These are phyloP conservation scores for Cubamyces sp. DNA, from an alignment of 768 basidiomycete species.

Conservation along the genomic window DNA sequence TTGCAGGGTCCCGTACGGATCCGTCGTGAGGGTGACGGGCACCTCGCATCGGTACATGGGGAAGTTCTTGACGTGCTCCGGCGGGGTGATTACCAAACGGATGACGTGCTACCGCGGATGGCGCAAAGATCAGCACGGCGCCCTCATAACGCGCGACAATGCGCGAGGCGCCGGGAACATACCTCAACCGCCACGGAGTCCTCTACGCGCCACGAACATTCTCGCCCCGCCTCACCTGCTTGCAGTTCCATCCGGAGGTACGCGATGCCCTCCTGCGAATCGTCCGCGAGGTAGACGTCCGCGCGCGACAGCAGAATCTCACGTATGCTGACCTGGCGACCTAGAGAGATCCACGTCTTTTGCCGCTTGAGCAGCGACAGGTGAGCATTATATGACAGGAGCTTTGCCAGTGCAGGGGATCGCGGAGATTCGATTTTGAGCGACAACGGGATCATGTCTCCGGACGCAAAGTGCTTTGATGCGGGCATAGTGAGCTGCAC, in stretches of 20 bases:
- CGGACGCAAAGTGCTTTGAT: slow-evolving; percentile 43
- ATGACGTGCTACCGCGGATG: slow-evolving; percentile 41
- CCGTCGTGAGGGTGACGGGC: slow-evolving; percentile 42
- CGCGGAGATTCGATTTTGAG: slow-evolving; percentile 41
- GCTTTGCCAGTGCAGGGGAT: slow-evolving; percentile 43
- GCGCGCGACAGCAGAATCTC: slow-evolving; percentile 34
- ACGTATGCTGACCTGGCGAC: slow-evolving; percentile 32
- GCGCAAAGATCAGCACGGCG: not conserved
- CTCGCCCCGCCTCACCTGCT: slow-evolving; percentile 43
- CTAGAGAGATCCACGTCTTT: slow-evolving; percentile 35
- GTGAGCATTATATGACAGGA: slow-evolving; percentile 39
- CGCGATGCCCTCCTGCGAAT: slow-evolving; percentile 41
- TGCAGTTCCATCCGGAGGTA: slow-evolving; percentile 40
- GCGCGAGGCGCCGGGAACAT: slow-evolving; percentile 30
- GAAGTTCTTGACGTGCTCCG: slow-evolving; percentile 36
- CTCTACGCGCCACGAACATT: slow-evolving; percentile 41
- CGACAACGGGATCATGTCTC: slow-evolving; percentile 44
- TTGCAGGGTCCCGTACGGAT: slow-evolving; percentile 44
- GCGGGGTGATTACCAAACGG: slow-evolving; percentile 39
- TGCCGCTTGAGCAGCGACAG: slow-evolving; percentile 43
- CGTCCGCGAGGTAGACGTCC: slow-evolving; percentile 31
- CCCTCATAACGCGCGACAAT: not conserved
- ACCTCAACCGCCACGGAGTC: slow-evolving; percentile 30
- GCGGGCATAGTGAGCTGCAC: slow-evolving; percentile 44
- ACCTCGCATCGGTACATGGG: slow-evolving; percentile 44